phyloP scores from a whole-genome alignment of 164 flowering plant genomes.

The Santalum album region DNA sequence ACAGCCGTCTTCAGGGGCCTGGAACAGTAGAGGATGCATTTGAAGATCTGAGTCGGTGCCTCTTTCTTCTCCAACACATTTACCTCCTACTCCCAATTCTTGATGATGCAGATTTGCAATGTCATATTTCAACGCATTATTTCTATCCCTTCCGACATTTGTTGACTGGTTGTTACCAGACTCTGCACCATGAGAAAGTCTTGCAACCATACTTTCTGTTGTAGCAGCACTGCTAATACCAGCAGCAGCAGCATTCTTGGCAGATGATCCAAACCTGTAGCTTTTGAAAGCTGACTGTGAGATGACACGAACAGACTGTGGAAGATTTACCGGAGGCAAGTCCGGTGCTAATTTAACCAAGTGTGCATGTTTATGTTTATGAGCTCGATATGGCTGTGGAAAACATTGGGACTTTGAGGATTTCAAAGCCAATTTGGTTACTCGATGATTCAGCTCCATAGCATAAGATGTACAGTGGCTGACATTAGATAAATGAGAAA shows the following conservation, averaged over 20 bases:
- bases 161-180: constrained; percentile 8
- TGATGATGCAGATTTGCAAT: constrained; percentile 10
- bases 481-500: constrained; percentile 19
- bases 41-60: constrained; percentile 46
- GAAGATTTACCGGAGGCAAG: constrained; percentile 91
- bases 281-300: constrained; percentile 60
- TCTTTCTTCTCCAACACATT: constrained; percentile 26
- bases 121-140: constrained; percentile 8
- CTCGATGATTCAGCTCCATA: constrained; percentile 14
- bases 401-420: constrained; percentile 23
- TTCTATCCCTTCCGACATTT: constrained; percentile 14
- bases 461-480: constrained; percentile 13
- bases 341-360: constrained; percentile 82
- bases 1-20: constrained; percentile 43
- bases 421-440: constrained; percentile 17
- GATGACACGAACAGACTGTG: constrained; percentile 79
- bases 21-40: constrained; percentile 92
- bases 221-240: constrained; percentile 16
- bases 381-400: constrained; percentile 44
- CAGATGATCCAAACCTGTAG: constrained; percentile 25
- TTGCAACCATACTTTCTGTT: constrained; percentile 17
- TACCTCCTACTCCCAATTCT: constrained; percentile 19
- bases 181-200: constrained; percentile 16
- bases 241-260: constrained; percentile 13
- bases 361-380: constrained; percentile 28